A percentile compares a stretch with the other conserved stretches of the same genome.
These are phyloP conservation scores for Barnettozyma hawaiiensis DNA, from an alignment of 1,139 yeast species.

Conservation along the genomic window DNA sequence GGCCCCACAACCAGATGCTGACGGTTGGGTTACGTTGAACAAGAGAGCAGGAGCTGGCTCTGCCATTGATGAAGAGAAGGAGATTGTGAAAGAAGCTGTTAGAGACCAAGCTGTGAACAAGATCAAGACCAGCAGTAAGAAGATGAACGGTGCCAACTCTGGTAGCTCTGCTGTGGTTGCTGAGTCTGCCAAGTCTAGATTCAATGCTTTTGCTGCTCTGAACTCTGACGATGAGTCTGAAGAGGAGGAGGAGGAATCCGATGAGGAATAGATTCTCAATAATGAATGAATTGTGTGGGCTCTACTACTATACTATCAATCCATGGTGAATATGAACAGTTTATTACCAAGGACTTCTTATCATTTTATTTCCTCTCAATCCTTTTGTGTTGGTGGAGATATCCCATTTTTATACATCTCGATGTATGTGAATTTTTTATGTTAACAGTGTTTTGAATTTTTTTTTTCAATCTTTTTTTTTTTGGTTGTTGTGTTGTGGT, in stretches of 20 bases:
- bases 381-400: not conserved
- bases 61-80: constrained; percentile 44
- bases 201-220: constrained; percentile 78
- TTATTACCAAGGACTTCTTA: not conserved
- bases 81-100: constrained; percentile 41
- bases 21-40: constrained; percentile 75
- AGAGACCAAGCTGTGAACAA: constrained; percentile 45
- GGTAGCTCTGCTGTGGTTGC: constrained; percentile 67
- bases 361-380: not conserved
- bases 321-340: not conserved
- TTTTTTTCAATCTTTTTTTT: no score
- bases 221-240: constrained; percentile 46
- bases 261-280: constrained; percentile 14
- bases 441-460: no score
- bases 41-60: constrained; percentile 41
- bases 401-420: constrained; percentile 1
- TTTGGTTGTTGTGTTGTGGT: constrained; percentile 2
- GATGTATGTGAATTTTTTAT: no score
- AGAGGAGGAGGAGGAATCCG: constrained; percentile 23
- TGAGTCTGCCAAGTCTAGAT: constrained; percentile 57
- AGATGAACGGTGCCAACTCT: constrained; percentile 68
- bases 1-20: constrained; percentile 53
- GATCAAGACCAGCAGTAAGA: constrained; percentile 66
- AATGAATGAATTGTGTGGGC: no score
- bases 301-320: no score